A percentile compares a stretch with the other conserved stretches of the same genome.
Conservation (phyloP, 169 alveolate genomes). For the Eimeria necatrix region DNA sequence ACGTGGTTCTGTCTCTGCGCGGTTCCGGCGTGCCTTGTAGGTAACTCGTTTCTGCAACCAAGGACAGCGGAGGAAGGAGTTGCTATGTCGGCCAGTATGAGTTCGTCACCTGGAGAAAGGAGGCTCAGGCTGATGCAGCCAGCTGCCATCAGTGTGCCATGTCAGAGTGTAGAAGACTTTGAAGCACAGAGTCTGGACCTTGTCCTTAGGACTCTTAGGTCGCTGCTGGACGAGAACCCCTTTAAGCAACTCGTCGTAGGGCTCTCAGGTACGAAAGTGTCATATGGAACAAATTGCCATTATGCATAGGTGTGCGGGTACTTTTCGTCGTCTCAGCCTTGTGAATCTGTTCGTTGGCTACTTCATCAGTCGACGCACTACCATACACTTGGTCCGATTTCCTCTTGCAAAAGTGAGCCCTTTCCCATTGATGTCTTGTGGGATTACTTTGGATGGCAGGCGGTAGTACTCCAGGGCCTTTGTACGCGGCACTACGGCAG, state of each 20-base stretch:
- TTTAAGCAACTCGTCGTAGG: conserved; percentile 61
- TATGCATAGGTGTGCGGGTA: background rate
- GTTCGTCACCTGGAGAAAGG: conserved; percentile 45
- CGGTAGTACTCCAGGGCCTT: conserved; percentile 77
- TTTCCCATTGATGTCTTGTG: background rate
- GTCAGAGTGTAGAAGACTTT: conserved; percentile 60
- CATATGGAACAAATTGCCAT: background rate
- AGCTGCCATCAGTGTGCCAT: conserved; percentile 50
- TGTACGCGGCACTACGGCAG: conserved; percentile 78
- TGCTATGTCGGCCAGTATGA: background rate
- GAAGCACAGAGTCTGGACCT: conserved; percentile 73
- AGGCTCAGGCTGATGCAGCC: conserved; percentile 50
- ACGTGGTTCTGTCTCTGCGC: too few relatives aligned
- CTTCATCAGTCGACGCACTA: background rate
- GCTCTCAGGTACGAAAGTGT: conserved; percentile 59
- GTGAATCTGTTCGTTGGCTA: background rate
- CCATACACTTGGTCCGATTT: background rate
- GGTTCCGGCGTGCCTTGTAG: background rate
- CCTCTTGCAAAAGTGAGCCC: background rate
- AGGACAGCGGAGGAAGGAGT: conserved; percentile 14
- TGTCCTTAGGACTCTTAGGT: conserved; percentile 58
- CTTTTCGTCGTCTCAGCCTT: background rate
- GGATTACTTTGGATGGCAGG: conserved; percentile 29
- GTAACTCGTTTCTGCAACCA: background rate
- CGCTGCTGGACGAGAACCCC: conserved; percentile 47